These are phyloP conservation scores for Cladosporium sp. DNA, from an alignment of 2,329 filamentous ascomycete genomes.

Conservation along the genomic window DNA sequence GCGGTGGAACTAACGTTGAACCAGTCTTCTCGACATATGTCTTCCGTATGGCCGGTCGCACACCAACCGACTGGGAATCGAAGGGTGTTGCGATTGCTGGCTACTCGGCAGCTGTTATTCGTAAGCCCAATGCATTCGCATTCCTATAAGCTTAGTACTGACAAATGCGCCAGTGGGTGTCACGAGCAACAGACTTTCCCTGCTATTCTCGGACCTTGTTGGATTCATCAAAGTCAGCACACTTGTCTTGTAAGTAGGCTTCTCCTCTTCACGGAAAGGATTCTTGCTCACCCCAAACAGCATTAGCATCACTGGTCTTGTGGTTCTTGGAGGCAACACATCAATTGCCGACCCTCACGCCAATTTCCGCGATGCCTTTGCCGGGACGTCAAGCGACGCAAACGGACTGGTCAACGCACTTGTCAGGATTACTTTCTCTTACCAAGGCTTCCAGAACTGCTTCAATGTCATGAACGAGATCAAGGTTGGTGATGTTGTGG, in stretches of 20 bases:
- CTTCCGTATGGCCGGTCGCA: conserved; percentile 57
- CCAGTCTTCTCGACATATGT: conserved; percentile 59
- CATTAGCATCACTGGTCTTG: conserved; percentile 54
- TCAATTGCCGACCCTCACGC: conserved; percentile 52
- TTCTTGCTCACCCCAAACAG: not conserved
- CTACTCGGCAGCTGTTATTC: conserved; percentile 58
- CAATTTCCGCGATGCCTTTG: conserved; percentile 60
- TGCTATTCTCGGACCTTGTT: conserved; percentile 59
- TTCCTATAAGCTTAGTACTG: not conserved
- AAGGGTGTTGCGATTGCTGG: conserved; percentile 68
- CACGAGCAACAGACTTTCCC: conserved; percentile 56
- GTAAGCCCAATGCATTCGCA: not conserved
- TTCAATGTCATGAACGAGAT: conserved; percentile 66
- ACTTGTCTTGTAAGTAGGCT: conserved; percentile 52
- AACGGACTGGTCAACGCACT: conserved; percentile 61
- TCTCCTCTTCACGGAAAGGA: conserved; percentile 30
- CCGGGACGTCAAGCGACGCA: conserved; percentile 48
- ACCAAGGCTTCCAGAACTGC: conserved; percentile 60
- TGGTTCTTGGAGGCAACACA: conserved; percentile 61
- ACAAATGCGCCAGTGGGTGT: conserved; percentile 28
- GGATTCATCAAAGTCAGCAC: conserved; percentile 63
- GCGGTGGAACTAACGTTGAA: not conserved
- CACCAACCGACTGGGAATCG: conserved; percentile 61
- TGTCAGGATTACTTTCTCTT: conserved; percentile 53
- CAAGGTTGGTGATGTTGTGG: conserved; percentile 40